Percentiles rank a stretch among this genome's conserved stretches.
phyloP scores from a whole-genome alignment of 2,329 filamentous ascomycete species.

The Pseudocercospora pini-densiflorae region DNA sequence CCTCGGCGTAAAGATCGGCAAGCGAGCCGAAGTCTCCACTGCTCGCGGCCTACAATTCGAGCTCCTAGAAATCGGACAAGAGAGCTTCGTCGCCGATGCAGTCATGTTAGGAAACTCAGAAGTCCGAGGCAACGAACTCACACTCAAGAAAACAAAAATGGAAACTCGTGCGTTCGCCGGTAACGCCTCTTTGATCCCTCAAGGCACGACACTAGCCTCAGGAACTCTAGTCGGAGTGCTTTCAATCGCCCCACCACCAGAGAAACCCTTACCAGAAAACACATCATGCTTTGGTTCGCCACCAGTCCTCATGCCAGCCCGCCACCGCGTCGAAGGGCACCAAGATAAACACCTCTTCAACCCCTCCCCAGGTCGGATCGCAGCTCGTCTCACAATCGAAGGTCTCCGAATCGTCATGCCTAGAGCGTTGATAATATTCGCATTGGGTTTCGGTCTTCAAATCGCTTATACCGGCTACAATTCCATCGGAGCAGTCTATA shows the following conservation, averaged over 20 bases:
- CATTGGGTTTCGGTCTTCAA: slow-evolving; percentile 30
- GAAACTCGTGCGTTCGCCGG: slow-evolving; percentile 31
- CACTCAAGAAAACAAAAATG: slow-evolving; percentile 31
- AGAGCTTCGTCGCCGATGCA: slow-evolving; percentile 31
- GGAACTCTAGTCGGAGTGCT: slow-evolving; percentile 32
- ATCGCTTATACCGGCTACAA: slow-evolving; percentile 28
- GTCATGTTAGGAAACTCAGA: slow-evolving; percentile 30
- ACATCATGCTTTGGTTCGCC: slow-evolving; percentile 33
- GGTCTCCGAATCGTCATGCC: slow-evolving; percentile 33
- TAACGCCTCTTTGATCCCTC: slow-evolving; percentile 30
- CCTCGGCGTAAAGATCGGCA: slow-evolving; percentile 33
- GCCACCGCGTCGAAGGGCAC: slow-evolving; percentile 31
- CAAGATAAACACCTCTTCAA: slow-evolving; percentile 30
- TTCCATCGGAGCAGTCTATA: slow-evolving; percentile 32
- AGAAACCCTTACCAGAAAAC: slow-evolving; percentile 23
- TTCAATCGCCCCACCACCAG: slow-evolving; percentile 28
- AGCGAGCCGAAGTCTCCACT: slow-evolving; percentile 31
- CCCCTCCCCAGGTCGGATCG: slow-evolving; percentile 27
- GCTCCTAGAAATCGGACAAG: slow-evolving; percentile 31
- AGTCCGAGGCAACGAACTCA: slow-evolving; percentile 28
- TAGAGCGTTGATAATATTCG: slow-evolving; percentile 35
- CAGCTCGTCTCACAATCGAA: slow-evolving; percentile 31
- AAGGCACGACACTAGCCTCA: slow-evolving; percentile 30
- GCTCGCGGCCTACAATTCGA: slow-evolving; percentile 31
- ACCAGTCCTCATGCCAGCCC: slow-evolving; percentile 33